Conservation (phyloP, 2,329 filamentous ascomycete genomes). For the Tolypocladium nubicola region DNA sequence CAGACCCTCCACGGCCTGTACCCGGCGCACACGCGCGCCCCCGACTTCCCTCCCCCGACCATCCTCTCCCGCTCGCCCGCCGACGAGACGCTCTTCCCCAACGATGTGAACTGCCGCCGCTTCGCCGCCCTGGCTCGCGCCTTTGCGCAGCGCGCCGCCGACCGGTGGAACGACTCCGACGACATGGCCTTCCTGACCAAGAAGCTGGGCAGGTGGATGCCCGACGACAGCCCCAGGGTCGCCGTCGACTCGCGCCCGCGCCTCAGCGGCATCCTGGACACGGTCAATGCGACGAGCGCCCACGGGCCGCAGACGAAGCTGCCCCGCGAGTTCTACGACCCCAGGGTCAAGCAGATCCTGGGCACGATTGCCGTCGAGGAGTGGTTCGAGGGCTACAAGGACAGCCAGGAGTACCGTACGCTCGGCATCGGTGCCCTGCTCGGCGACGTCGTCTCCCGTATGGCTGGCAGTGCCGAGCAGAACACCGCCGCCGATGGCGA, state of each 20-base stretch:
- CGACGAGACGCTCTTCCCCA: constrained; percentile 74
- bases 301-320: constrained; percentile 66
- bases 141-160: constrained; percentile 61
- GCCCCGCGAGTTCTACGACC: constrained; percentile 80
- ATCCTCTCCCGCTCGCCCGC: constrained; percentile 53
- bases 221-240: constrained; percentile 52
- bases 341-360: constrained; percentile 56
- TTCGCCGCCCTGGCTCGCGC: constrained; percentile 59
- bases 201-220: constrained; percentile 78
- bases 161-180: constrained; percentile 62
- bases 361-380: constrained; percentile 75
- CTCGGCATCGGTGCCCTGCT: constrained; percentile 79
- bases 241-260: constrained; percentile 78
- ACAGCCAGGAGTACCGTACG: constrained; percentile 77
- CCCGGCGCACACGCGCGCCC: constrained; percentile 36
- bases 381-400: constrained; percentile 82
- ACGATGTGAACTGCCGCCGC: constrained; percentile 62
- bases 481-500: constrained; percentile 42
- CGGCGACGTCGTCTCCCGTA: constrained; percentile 70
- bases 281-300: constrained; percentile 77
- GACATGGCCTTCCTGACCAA: constrained; percentile 80
- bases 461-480: constrained; percentile 55
- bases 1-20: constrained; percentile 69
- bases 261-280: constrained; percentile 87
- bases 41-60: constrained; percentile 47